Percentiles rank a stretch among this genome's conserved stretches.
These are phyloP conservation scores for Saccharomycopsis capsularis DNA, from an alignment of 805 yeast species.

Conservation along the genomic window DNA sequence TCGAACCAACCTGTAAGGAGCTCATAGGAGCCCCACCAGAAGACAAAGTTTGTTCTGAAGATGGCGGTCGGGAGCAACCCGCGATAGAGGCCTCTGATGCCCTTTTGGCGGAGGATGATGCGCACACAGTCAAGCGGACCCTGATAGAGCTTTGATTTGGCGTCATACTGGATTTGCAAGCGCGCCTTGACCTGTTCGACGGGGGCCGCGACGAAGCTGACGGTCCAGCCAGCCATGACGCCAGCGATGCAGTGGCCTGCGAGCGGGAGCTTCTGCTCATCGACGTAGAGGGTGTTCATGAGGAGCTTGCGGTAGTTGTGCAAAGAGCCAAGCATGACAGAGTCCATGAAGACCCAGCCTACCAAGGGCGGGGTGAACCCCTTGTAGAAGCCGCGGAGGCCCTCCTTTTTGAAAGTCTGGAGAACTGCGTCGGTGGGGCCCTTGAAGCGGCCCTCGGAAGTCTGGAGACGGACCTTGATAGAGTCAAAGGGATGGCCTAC, in stretches of 20 bases:
- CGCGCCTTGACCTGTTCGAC: constrained; percentile 85
- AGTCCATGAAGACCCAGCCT: constrained; percentile 93
- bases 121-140: constrained; percentile 77
- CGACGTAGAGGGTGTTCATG: constrained; percentile 53
- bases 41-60: constrained; percentile 77
- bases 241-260: constrained; percentile 75
- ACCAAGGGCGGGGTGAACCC: constrained; percentile 91
- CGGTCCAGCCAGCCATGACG: constrained; percentile 78
- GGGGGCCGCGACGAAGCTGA: constrained; percentile 92
- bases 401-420: constrained; percentile 69
- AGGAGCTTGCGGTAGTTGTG: constrained; percentile 67
- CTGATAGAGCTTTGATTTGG: constrained; percentile 52
- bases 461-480: constrained; percentile 78
- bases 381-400: constrained; percentile 70
- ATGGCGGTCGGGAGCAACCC: constrained; percentile 83
- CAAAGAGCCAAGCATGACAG: constrained; percentile 81
- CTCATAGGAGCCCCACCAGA: constrained; percentile 95
- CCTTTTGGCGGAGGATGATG: constrained; percentile 52
- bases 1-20: constrained; percentile 63
- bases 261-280: constrained; percentile 60
- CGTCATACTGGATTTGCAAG: constrained; percentile 84
- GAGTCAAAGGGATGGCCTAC: constrained; percentile 96
- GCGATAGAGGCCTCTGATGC: constrained; percentile 67
- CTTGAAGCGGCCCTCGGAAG: constrained; percentile 60
- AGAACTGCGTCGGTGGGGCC: constrained; percentile 79